Conservation (phyloP, 2,329 filamentous ascomycete species). For the Diaporthe citriasiana region DNA sequence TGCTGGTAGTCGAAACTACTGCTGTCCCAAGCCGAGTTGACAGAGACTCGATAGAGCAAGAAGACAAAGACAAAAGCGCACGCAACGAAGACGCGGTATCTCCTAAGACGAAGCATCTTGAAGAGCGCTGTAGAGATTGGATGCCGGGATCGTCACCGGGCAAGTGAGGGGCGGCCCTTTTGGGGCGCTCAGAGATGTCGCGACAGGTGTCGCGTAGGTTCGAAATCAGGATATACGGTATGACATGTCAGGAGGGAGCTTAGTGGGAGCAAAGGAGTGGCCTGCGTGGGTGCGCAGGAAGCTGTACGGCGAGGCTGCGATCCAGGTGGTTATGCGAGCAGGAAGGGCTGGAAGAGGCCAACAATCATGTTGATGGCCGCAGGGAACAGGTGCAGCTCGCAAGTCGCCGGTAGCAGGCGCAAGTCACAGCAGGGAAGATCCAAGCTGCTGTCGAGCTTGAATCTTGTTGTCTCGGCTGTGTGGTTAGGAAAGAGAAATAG, state of each 20-base stretch:
- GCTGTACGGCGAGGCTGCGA: background rate
- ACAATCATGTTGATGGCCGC: conserved; percentile 9
- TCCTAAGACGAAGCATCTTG: conserved; percentile 69
- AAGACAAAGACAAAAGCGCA: conserved; percentile 69
- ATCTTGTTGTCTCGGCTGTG: background rate
- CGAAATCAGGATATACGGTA: conserved; percentile 7
- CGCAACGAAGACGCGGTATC: conserved; percentile 73
- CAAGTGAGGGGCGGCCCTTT: conserved; percentile 7
- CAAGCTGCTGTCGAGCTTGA: background rate
- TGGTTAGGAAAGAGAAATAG: background rate
- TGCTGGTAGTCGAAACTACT: conserved; percentile 38
- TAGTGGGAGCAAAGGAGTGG: conserved; percentile 3
- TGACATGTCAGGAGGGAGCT: conserved; percentile 1
- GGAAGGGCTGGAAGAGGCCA: background rate
- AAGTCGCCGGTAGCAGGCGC: background rate
- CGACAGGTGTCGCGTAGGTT: conserved; percentile 10
- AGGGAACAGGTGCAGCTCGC: conserved; percentile 1
- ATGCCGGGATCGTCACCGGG: background rate
- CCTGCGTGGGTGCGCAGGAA: background rate
- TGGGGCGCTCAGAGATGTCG: background rate
- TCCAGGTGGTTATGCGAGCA: background rate
- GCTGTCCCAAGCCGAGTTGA: conserved; percentile 56
- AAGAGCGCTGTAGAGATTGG: background rate
- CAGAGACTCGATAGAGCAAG: conserved; percentile 64
- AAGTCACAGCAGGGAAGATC: background rate